Base-by-base conservation (phyloP, 2,329 filamentous ascomycete genomes). In the Pyrenochaeta sp. region DNA sequence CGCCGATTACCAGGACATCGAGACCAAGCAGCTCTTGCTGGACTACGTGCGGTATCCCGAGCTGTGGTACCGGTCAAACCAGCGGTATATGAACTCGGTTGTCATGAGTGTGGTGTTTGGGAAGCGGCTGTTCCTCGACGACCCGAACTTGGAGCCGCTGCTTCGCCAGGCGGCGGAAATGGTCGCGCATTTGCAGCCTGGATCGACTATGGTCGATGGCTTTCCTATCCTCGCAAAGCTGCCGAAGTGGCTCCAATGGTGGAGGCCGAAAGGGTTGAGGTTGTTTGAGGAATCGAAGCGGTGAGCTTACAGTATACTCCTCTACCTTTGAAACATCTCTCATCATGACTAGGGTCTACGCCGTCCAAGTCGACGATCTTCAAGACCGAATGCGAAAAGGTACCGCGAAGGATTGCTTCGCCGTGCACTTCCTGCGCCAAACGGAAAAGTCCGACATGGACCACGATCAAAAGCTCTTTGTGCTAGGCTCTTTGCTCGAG, bases 401-500 rank as follows among this genome's bases (percentile, higher is more conserved):
- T 13, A 27, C 24, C 24, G 63, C 73, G 1, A 70, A 67, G 0
- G 55, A 68, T 0, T 78, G 74, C 17, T 79, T 80, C 18, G 72
- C 73, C 0, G 74, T 67, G 1, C 68, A 77, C 4, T 67, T 79
- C 6, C 51, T 78, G 0, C 55, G 72, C 9, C 41, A 47, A 7
- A 69, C 77, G 10, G 60, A 67, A 0, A 47, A 40, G 7, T 19
- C 24, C 35, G 44, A 44, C 27, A 30, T 59, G 23, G 48, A 45
- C 3, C 34, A 52, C 11, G 53, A 48, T 24, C 77, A 80, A 29
- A 62, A 74, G 20, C 50, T 69, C 7, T 67, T 67, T 44, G 53
- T 61, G 3, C 48, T 66, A 7, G 63, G 66, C 4, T 61, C 50
- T 48, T 37, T 67, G 23, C 56, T 64, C 40, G 62, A 65, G 36